A percentile compares a stretch with the other conserved stretches of the same genome.
Evolutionary conservation across 2,329 filamentous ascomycete genomes (phyloP).

Genomic region (Lomentospora prolificans): DNA sequence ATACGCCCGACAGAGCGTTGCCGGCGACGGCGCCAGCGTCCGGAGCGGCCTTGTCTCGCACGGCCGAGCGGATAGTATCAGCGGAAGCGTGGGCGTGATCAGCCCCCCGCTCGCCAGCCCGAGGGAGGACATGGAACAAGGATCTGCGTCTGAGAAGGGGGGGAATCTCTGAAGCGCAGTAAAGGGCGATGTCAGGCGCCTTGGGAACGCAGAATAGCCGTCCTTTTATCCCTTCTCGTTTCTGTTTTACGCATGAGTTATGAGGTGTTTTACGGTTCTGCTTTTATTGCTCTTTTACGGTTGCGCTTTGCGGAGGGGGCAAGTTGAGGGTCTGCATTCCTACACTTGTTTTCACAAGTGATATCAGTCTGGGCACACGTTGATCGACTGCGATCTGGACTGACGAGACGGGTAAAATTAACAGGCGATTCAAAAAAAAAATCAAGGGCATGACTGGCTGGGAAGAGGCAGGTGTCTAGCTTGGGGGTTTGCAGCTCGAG

Average conservation of each 20-base stretch:
- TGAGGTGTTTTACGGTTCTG: background rate
- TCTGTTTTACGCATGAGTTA: background rate
- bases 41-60: slow-evolving; percentile 71
- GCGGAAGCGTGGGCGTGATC: slow-evolving; percentile 47
- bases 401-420: no score
- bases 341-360: no score
- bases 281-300: background rate
- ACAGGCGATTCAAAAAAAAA: no score
- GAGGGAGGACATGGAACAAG: slow-evolving; percentile 30
- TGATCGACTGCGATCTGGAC: no score
- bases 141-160: slow-evolving; percentile 21
- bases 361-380: no score
- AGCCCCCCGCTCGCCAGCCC: slow-evolving; percentile 55
- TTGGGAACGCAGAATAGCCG: no score
- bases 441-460: no score
- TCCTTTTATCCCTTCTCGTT: background rate
- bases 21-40: slow-evolving; percentile 64
- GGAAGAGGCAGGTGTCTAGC: no score
- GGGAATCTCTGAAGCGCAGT: slow-evolving; percentile 15
- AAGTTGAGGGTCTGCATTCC: background rate
- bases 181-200: background rate
- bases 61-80: slow-evolving; percentile 71
- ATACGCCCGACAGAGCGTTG: slow-evolving; percentile 53
- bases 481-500: no score
- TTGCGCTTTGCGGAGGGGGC: background rate